Conservation (phyloP, 2,329 filamentous ascomycete species). For the Rugonectria rugulosa region DNA sequence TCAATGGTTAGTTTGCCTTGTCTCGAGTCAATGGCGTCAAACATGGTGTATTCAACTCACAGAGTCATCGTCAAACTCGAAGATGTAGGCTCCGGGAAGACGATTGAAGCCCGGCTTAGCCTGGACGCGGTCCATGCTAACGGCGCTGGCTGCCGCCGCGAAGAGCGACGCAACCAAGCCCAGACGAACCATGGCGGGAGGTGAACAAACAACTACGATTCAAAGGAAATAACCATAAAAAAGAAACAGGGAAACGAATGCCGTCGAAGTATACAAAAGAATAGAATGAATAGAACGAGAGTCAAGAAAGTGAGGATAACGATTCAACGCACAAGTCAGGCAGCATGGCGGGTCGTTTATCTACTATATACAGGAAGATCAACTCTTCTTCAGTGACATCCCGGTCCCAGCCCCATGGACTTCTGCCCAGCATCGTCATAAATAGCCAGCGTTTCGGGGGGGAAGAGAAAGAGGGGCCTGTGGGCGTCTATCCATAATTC, state of each 20-base stretch:
- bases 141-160: conserved; percentile 42
- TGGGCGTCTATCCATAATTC: not conserved
- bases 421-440: not conserved
- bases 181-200: conserved; percentile 48
- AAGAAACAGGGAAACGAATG: not conserved
- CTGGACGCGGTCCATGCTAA: conserved; percentile 34
- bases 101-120: conserved; percentile 32
- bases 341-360: not conserved
- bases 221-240: not conserved
- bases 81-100: conserved; percentile 59
- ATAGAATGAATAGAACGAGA: not conserved
- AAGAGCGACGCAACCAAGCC: conserved; percentile 46
- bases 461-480: not conserved
- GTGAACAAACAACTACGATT: too few species aligned
- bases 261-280: not conserved
- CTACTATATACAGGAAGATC: conserved; percentile 10
- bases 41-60: too few species aligned
- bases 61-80: conserved; percentile 60
- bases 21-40: too few species aligned
- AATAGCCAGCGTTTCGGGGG: not conserved
- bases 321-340: conserved; percentile 2
- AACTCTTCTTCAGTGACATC: not conserved
- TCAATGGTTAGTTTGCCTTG: not conserved
- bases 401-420: not conserved
- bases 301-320: conserved; percentile 1